Conservation (phyloP, 2,329 filamentous ascomycete species). For the Cytospora schulzeri region DNA sequence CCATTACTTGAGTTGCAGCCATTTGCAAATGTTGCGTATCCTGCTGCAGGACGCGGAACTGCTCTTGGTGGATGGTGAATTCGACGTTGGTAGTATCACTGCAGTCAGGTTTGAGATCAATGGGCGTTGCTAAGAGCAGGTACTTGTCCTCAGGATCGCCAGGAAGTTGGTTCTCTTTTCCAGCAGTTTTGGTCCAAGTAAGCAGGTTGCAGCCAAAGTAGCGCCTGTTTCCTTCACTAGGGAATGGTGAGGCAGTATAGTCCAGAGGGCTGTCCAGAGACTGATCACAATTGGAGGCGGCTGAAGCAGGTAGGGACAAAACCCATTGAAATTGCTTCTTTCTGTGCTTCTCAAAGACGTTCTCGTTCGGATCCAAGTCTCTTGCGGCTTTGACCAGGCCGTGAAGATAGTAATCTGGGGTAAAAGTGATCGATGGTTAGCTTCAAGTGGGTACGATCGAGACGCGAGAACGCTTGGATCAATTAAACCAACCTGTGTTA, state of each 20-base stretch:
- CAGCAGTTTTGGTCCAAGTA: slow-evolving; percentile 38
- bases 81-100: slow-evolving; percentile 1
- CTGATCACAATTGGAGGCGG: slow-evolving; percentile 11
- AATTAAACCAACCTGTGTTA: slow-evolving; percentile 12
- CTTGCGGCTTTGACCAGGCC: slow-evolving; percentile 25
- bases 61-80: slow-evolving; percentile 11
- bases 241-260: not conserved
- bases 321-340: slow-evolving; percentile 56
- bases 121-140: slow-evolving; percentile 50
- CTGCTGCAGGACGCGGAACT: slow-evolving; percentile 19
- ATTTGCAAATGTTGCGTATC: slow-evolving; percentile 11
- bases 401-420: slow-evolving; percentile 21
- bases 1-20: slow-evolving; percentile 3
- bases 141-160: slow-evolving; percentile 42
- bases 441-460: not conserved
- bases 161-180: slow-evolving; percentile 31
- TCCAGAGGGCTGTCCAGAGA: slow-evolving; percentile 3
- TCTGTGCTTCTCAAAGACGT: slow-evolving; percentile 46
- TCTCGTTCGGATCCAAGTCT: slow-evolving; percentile 28
- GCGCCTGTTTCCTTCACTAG: slow-evolving; percentile 21
- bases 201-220: slow-evolving; percentile 47
- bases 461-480: not conserved
- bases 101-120: slow-evolving; percentile 33
- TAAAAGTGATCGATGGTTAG: not conserved
- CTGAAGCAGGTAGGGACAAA: slow-evolving; percentile 42